Conservation (phyloP, 2,329 filamentous ascomycete genomes). For the Aspergillus fijiensis region DNA sequence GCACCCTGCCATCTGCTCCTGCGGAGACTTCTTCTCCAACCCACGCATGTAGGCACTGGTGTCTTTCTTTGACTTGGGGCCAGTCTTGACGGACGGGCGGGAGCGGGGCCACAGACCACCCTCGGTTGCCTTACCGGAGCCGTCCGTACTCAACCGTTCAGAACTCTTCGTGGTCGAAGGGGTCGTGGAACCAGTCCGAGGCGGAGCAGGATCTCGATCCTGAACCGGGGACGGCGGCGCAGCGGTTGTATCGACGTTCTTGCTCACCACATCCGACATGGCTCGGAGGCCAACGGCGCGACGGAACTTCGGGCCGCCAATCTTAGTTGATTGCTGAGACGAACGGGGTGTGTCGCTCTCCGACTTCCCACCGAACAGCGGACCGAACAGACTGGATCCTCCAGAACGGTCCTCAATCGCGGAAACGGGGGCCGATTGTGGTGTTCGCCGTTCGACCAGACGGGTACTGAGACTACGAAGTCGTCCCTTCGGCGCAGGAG, state of each 20-base stretch:
- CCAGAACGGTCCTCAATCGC: constrained; percentile 55
- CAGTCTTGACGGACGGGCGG: constrained; percentile 51
- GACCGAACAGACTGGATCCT: constrained; percentile 49
- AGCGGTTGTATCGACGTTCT: constrained; percentile 47
- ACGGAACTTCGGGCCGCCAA: constrained; percentile 59
- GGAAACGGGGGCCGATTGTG: constrained; percentile 55
- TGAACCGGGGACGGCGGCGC: constrained; percentile 48
- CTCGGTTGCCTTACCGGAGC: constrained; percentile 49
- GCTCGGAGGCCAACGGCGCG: constrained; percentile 72
- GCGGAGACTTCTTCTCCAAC: constrained; percentile 74
- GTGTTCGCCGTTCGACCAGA: constrained; percentile 41
- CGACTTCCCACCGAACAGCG: constrained; percentile 41
- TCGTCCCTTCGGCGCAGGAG: constrained; percentile 49
- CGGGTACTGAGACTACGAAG: constrained; percentile 64
- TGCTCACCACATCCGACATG: constrained; percentile 72
- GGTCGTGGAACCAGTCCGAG: constrained; percentile 72
- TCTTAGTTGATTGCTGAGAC: constrained; percentile 53
- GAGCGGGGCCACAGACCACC: constrained; percentile 50
- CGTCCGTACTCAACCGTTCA: constrained; percentile 73
- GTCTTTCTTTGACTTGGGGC: constrained; percentile 78
- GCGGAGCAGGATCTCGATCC: constrained; percentile 62
- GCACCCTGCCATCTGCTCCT: constrained; percentile 79
- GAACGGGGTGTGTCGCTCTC: constrained; percentile 54
- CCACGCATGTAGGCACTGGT: constrained; percentile 93
- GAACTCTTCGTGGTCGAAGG: constrained; percentile 69